Conservation (phyloP, 345 rosid species). For the Barbarea vulgaris region DNA sequence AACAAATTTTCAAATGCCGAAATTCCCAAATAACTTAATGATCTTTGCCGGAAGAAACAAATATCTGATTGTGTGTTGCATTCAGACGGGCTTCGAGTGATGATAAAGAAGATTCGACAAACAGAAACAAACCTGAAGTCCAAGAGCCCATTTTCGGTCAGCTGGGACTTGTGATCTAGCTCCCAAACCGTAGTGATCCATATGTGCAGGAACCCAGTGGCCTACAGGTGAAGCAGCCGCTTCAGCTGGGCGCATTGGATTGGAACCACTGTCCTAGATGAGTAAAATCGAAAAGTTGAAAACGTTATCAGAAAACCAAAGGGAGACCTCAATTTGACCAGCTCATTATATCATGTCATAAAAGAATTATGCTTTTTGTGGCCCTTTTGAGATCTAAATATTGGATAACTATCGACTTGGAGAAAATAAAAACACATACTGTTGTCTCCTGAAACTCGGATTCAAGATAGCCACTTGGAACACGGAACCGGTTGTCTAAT, state of each 20-base stretch:
- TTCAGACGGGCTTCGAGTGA: constrained; percentile 1
- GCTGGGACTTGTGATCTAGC: constrained; percentile 57
- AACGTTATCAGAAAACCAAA: not conserved
- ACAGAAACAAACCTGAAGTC: constrained; percentile 69
- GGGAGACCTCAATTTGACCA: not conserved
- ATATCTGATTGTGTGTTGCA: constrained; percentile 5
- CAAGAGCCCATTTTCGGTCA: constrained; percentile 93
- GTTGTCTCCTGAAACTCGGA: constrained; percentile 73
- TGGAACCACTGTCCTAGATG: constrained; percentile 67
- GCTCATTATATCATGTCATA: not conserved
- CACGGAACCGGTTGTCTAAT: constrained; percentile 76
- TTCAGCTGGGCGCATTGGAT: constrained; percentile 63
- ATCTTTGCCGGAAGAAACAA: not conserved
- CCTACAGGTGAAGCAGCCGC: constrained; percentile 58
- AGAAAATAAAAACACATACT: constrained; percentile 48
- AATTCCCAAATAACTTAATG: not conserved
- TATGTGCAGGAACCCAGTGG: constrained; percentile 61
- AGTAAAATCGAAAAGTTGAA: constrained; percentile 4
- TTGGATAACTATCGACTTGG: not conserved
- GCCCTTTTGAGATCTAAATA: not conserved
- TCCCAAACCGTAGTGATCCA: constrained; percentile 74
- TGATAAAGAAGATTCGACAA: not conserved
- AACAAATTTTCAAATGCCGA: not conserved
- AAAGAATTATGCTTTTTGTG: not conserved
- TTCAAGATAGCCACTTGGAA: constrained; percentile 75